These are phyloP conservation scores for Tylopilus sp. DNA, from an alignment of 768 basidiomycete species.

Conservation along the genomic window DNA sequence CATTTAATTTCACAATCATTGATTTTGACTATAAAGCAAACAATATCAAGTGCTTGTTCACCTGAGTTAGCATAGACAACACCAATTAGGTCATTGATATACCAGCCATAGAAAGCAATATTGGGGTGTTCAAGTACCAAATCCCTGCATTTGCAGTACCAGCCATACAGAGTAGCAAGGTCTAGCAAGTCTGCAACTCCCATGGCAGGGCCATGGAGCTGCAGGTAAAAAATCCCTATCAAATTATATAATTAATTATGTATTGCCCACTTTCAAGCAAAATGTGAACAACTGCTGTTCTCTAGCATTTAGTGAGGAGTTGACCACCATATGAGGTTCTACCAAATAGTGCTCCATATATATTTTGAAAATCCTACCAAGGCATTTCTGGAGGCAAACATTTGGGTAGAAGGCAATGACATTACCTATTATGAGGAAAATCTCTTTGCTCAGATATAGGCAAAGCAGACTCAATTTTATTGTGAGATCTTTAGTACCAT, in stretches of 20 bases:
- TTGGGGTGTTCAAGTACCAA: no score
- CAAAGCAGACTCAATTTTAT: constrained; percentile 10
- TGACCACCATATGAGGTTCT: no score
- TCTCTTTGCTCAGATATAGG: fast-evolving
- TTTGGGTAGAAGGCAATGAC: no score
- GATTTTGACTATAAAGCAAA: no score
- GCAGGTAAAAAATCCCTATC: background rate
- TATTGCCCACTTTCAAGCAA: background rate
- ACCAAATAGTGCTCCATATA: background rate
- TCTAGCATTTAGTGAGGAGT: no score
- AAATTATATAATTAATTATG: background rate
- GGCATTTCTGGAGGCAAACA: no score
- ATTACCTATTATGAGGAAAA: constrained; percentile 4
- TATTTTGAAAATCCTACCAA: background rate
- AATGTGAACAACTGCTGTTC: background rate
- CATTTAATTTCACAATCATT: no score
- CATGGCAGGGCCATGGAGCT: background rate
- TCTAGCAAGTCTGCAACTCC: background rate
- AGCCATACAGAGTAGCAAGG: no score
- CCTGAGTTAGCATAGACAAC: no score
- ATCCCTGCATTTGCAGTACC: background rate
- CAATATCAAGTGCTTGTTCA: no score
- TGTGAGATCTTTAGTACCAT: constrained; percentile 10
- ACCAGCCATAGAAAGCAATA: no score
- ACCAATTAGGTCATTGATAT: no score